Evolutionary conservation across 371 early-diverging fungal species (phyloP).

Genomic region (Mucor irregularis): DNA sequence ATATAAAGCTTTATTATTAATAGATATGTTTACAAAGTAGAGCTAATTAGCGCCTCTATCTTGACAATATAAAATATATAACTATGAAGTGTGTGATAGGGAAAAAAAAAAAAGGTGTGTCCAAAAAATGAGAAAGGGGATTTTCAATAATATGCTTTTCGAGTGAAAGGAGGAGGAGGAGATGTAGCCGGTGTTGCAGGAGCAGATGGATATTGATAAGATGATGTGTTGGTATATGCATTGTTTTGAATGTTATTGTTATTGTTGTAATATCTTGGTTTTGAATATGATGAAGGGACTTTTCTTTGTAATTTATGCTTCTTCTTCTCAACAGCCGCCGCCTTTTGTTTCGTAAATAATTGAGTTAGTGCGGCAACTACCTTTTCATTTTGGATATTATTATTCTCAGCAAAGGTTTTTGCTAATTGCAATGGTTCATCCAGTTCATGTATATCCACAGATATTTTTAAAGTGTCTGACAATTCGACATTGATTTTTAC

Average conservation of each 20-base stretch:
- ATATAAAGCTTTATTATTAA: too few species aligned
- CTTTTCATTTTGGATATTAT: constrained; percentile 5
- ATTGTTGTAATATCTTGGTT: background rate
- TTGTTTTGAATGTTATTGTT: background rate
- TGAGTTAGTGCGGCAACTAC: constrained; percentile 12
- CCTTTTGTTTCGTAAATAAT: constrained; percentile 17
- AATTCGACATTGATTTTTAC: constrained; percentile 16
- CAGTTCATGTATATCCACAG: constrained; percentile 13
- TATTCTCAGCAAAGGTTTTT: constrained; percentile 4
- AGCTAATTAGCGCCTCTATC: too few species aligned
- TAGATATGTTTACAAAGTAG: too few species aligned
- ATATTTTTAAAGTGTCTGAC: constrained; percentile 3
- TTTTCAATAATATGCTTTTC: constrained; percentile 10
- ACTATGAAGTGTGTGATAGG: too few species aligned
- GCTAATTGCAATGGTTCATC: constrained; percentile 22
- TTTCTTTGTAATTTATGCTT: constrained; percentile 9
- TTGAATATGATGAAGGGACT: background rate
- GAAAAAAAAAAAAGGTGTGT: too few species aligned
- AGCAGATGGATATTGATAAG: background rate
- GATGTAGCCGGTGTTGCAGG: background rate
- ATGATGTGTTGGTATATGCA: constrained; percentile 7
- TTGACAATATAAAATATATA: too few species aligned
- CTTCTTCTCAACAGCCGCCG: constrained; percentile 12
- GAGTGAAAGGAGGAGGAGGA: constrained; percentile 4
- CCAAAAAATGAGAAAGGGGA: background rate